These are phyloP conservation scores for Zymoseptoria brevis DNA, from an alignment of 2,329 filamentous ascomycete species.

Conservation along the genomic window DNA sequence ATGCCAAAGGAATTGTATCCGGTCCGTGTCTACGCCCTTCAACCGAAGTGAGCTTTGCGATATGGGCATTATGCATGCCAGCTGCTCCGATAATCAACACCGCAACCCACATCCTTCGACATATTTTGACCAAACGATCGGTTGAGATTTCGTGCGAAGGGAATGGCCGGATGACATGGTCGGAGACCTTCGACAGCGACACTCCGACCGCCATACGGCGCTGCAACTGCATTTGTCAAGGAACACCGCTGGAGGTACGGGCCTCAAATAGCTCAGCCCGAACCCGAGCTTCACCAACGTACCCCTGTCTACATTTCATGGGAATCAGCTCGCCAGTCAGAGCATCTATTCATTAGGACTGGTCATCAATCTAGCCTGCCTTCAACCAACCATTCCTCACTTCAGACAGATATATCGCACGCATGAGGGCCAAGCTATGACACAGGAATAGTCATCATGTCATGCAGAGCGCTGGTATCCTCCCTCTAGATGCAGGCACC, in stretches of 20 bases:
- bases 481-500: neutral
- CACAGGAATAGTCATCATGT: neutral
- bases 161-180: neutral
- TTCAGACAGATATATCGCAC: neutral
- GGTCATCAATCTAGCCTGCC: neutral
- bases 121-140: neutral
- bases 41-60: conserved; percentile 32
- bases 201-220: neutral
- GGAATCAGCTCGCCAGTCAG: neutral
- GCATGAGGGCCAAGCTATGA: neutral
- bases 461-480: neutral
- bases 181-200: neutral
- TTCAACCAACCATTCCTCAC: neutral
- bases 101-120: neutral
- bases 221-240: neutral
- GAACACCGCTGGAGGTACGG: neutral
- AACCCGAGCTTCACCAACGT: neutral
- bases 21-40: conserved; percentile 70
- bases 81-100: neutral
- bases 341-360: neutral
- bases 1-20: conserved; percentile 63
- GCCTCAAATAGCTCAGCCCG: neutral
- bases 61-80: neutral
- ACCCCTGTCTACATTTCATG: neutral
- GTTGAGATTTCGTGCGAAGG: neutral